phyloP scores from a whole-genome alignment of 306 rosid species.

The Gillenia trifoliata region DNA sequence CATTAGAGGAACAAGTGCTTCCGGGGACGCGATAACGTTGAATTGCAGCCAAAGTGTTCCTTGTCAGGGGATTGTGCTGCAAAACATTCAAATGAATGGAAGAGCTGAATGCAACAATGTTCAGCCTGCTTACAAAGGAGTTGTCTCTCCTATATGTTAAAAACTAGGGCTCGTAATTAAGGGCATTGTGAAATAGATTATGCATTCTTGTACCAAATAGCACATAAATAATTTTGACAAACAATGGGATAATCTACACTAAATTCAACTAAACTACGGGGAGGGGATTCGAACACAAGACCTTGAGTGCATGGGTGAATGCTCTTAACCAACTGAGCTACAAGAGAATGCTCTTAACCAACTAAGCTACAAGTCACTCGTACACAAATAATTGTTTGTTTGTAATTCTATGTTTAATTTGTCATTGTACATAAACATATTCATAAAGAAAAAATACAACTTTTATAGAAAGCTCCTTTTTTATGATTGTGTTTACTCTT shows the following conservation, averaged over 20 bases:
- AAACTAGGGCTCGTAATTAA: not conserved
- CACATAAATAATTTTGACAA: not conserved
- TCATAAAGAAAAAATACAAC: not conserved
- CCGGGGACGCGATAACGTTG: conserved; percentile 41
- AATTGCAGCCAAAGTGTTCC: conserved; percentile 49
- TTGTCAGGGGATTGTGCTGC: conserved; percentile 41
- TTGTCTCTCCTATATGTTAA: conserved; percentile 11
- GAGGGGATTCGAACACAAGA: no score
- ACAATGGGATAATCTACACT: no score
- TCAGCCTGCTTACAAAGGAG: conserved; percentile 10
- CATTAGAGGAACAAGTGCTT: conserved; percentile 54
- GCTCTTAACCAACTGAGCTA: no score
- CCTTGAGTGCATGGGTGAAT: no score
- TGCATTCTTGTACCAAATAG: not conserved
- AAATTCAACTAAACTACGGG: no score
- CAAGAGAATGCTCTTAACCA: no score
- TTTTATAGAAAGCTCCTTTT: no score
- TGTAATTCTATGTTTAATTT: not conserved
- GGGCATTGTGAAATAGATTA: not conserved
- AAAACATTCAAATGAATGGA: conserved; percentile 33
- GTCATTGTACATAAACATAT: not conserved
- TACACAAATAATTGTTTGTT: no score
- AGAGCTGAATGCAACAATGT: conserved; percentile 9
- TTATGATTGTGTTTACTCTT: no score
- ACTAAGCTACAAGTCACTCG: no score